Evolutionary conservation across 1,139 yeast species (phyloP).

Genomic region (Diutina siamensis): DNA sequence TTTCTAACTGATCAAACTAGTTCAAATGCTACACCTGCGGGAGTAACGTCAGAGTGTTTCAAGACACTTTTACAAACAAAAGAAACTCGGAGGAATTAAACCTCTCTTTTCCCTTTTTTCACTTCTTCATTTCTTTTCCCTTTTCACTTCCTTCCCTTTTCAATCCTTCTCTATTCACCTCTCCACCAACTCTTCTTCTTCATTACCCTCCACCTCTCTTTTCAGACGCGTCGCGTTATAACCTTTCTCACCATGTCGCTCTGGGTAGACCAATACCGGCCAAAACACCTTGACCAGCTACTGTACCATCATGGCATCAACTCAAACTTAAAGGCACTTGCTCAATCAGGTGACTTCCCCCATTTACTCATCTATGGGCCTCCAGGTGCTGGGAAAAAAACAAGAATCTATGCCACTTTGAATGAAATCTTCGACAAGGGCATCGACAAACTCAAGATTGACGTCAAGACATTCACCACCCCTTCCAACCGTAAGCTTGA

Average conservation of each 20-base stretch:
- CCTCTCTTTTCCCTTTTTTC: too few species aligned
- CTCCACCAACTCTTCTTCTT: neutral
- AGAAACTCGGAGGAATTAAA: too few species aligned
- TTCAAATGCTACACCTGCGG: too few species aligned
- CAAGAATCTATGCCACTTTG: conserved; percentile 75
- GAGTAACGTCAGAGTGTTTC: too few species aligned
- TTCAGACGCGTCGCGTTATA: neutral
- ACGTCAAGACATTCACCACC: conserved; percentile 73
- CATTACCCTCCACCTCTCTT: neutral
- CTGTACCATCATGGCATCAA: conserved; percentile 62
- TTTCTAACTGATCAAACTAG: too few species aligned
- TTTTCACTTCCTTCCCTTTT: too few species aligned
- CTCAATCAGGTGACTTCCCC: conserved; percentile 80
- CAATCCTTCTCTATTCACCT: too few species aligned
- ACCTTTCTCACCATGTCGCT: conserved; percentile 47
- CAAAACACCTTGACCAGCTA: conserved; percentile 50
- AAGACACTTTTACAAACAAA: too few species aligned
- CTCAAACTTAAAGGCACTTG: conserved; percentile 48
- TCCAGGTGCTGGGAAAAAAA: conserved; percentile 93
- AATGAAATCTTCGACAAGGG: conserved; percentile 74
- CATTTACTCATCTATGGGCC: conserved; percentile 91
- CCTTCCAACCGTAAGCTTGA: conserved; percentile 67
- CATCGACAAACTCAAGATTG: conserved; percentile 77
- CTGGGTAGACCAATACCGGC: conserved; percentile 95
- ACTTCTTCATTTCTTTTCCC: too few species aligned